Percentiles rank a stretch among this genome's conserved stretches.
These are phyloP conservation scores for Trypanosoma platydactyli DNA, from an alignment of 208 protist genomes.

Conservation along the genomic window DNA sequence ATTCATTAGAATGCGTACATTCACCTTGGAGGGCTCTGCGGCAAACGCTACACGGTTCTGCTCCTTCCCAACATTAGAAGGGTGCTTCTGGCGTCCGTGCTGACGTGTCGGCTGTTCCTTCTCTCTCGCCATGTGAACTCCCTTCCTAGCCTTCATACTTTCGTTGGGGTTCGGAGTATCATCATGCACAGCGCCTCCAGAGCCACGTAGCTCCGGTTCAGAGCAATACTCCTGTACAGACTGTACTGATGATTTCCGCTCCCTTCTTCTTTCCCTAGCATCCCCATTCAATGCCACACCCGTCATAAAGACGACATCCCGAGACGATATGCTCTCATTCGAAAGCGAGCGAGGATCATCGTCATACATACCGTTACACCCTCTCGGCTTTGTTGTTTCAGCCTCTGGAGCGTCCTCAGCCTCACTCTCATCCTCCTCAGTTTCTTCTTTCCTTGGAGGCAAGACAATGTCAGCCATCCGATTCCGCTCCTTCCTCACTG, in stretches of 20 bases:
- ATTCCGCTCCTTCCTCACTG: conserved; percentile 7
- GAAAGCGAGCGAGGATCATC: conserved; percentile 3
- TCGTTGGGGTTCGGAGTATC: too few species aligned
- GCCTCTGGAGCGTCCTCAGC: neutral
- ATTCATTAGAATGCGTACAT: conserved; percentile 76
- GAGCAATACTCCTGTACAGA: neutral
- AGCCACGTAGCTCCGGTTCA: too few species aligned
- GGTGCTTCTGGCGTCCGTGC: neutral
- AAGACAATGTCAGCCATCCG: conserved; percentile 2
- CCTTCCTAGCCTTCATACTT: neutral
- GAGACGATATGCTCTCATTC: conserved; percentile 2
- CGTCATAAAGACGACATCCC: conserved; percentile 33
- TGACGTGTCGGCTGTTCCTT: neutral
- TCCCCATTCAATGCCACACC: conserved; percentile 24
- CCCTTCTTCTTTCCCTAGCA: neutral
- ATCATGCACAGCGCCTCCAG: too few species aligned
- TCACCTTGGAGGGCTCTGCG: conserved; percentile 49
- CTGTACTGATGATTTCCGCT: neutral
- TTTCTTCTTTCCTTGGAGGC: conserved; percentile 12
- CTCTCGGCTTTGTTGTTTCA: neutral
- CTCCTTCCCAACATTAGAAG: neutral
- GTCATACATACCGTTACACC: neutral
- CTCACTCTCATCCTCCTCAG: neutral
- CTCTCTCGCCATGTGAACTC: neutral
- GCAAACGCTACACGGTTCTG: conserved; percentile 23